These are phyloP conservation scores for Liquidambar formosana DNA, from an alignment of 164 flowering plant genomes.

Conservation along the genomic window DNA sequence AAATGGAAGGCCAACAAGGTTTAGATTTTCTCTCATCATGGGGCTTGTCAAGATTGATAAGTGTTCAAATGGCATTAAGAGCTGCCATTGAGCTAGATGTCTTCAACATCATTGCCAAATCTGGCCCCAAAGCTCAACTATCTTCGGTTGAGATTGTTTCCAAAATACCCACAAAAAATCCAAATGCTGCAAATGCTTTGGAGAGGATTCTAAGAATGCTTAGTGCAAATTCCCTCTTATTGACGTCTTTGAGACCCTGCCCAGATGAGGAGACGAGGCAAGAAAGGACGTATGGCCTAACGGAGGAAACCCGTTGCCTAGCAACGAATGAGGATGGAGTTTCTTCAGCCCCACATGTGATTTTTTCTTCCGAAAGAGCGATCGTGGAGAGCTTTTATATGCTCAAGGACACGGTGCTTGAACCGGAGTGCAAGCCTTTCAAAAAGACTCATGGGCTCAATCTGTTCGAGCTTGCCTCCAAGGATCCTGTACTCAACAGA, in stretches of 20 bases:
- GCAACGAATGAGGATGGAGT: too few species aligned
- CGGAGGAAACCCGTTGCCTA: too few species aligned
- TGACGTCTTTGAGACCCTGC: neutral
- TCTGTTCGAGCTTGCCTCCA: neutral
- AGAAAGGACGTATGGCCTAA: too few species aligned
- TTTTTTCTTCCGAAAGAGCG: neutral
- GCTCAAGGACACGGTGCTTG: slow-evolving; percentile 1
- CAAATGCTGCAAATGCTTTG: neutral
- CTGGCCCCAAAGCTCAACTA: neutral
- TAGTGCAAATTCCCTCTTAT: neutral
- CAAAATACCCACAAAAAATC: neutral
- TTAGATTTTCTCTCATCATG: neutral
- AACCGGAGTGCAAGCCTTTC: neutral
- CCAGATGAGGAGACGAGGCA: neutral
- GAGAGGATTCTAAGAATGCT: neutral
- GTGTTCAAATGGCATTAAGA: neutral
- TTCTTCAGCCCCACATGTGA: neutral
- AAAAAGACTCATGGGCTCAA: neutral
- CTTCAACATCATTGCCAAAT: neutral
- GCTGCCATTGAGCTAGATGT: neutral
- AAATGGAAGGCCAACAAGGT: too few species aligned
- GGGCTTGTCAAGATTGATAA: neutral
- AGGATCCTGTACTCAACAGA: neutral
- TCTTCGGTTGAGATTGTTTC: neutral
- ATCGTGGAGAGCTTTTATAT: neutral